phyloP scores from a whole-genome alignment of 345 rosid genomes.

The Acer campestre region DNA sequence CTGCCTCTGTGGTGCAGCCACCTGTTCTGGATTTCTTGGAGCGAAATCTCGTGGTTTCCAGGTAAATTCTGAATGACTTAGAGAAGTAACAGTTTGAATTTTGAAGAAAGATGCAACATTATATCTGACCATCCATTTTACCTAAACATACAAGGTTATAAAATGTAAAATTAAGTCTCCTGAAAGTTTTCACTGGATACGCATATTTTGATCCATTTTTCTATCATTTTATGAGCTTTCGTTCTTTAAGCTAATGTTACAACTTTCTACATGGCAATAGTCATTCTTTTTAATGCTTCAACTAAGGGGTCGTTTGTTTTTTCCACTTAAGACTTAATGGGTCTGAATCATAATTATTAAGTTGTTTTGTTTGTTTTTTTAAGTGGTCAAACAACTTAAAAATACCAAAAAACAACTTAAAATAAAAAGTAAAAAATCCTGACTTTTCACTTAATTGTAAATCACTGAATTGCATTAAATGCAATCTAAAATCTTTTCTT shows the following conservation, averaged over 20 bases:
- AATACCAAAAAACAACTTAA: no score
- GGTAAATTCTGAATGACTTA: conserved; percentile 41
- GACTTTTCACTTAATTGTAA: no score
- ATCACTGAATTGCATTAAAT: no score
- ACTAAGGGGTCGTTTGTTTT: no score
- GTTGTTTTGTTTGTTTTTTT: no score
- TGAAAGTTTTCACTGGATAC: neutral
- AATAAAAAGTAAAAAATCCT: no score
- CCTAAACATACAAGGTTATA: conserved; percentile 1
- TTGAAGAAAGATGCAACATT: conserved; percentile 4
- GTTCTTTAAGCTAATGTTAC: neutral
- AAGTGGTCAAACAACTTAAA: no score
- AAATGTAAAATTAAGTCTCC: neutral
- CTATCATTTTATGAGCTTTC: neutral
- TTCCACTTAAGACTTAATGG: no score
- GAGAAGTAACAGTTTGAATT: conserved; percentile 8
- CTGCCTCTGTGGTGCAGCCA: conserved; percentile 86
- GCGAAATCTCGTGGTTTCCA: conserved; percentile 99
- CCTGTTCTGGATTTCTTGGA: conserved; percentile 94
- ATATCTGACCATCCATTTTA: neutral
- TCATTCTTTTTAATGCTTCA: neutral
- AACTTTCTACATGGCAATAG: neutral
- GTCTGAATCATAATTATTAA: no score
- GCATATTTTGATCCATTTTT: neutral
- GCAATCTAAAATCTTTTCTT: no score